Evolutionary conservation across 805 yeast species (phyloP), one percentile per base, ranked within the genome.

Genomic region (Alloascoidea hylecoeti): DNA sequence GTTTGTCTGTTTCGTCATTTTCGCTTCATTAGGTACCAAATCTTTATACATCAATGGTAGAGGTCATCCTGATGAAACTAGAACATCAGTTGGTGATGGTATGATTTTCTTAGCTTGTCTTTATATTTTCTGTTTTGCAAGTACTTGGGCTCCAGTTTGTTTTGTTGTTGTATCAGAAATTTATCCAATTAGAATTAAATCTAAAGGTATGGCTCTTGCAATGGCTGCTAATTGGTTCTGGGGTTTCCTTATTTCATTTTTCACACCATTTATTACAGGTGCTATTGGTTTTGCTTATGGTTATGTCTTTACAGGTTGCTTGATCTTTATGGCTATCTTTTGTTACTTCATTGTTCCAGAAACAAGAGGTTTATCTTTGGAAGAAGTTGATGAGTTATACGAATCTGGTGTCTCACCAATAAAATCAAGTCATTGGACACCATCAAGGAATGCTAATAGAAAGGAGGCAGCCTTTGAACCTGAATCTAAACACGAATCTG

Each of bases 111-210:
- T 70, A 47, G 56, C 65, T 3, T 72, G 74, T 55, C 44, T 70
- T 43, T 83, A 78, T 53, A 77, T 83, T 46, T 74, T 77, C 39
- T 76, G 77, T 54, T 79, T 80, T 61, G 94, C 92, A 5, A 66
- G 82, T 3, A 71, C 89, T 16, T 83, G 92, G 89, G 89, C 89
- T 54, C 86, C 92, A 32, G 73, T 71, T 43, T 75, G 72, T 33
- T 82, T 88, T 88, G 82, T 72, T 36, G 56, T 71, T 39, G 56
- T 61, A 48, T 73, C 75, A 47, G 79, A 72, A 49, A 58, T 70
- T 36, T 81, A 70, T 67, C 83, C 88, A 44, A 70, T 81, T 39
- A 72, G 78, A 54, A 72, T 77, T 44, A 72, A 92, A 55, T 81
- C 82, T 39, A 76, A 75, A 53, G 82, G 82, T 41, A 72, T 78